A percentile compares a stretch with the other conserved stretches of the same genome.
These are phyloP conservation scores for Tolypocladium cylindrosporum DNA, from an alignment of 2,329 filamentous ascomycete genomes.

Conservation along the genomic window DNA sequence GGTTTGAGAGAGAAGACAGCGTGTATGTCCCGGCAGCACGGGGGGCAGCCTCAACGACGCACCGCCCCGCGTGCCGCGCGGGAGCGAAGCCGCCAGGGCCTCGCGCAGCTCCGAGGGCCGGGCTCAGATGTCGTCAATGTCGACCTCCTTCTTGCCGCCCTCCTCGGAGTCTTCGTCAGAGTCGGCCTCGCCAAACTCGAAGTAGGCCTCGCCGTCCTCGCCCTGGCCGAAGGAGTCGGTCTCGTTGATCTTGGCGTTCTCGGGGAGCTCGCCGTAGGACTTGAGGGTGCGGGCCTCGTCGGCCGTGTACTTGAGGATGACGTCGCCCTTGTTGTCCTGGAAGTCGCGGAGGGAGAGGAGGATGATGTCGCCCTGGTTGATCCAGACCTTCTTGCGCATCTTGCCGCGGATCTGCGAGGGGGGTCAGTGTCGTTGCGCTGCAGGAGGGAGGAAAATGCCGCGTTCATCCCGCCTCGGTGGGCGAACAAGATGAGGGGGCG, in stretches of 20 bases:
- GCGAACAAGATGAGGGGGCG: neutral
- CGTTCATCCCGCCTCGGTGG: neutral
- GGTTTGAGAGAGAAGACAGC: conserved; percentile 59
- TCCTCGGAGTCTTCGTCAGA: conserved; percentile 43
- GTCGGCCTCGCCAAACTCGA: conserved; percentile 97
- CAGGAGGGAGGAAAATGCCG: neutral
- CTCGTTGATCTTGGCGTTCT: conserved; percentile 99
- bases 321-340: conserved; percentile 92
- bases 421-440: neutral
- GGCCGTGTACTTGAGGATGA: conserved; percentile 91
- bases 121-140: conserved; percentile 87
- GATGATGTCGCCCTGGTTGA: conserved; percentile 96
- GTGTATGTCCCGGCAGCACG: conserved; percentile 20
- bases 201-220: conserved; percentile 90
- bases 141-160: conserved; percentile 65
- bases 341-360: conserved; percentile 82
- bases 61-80: neutral
- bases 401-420: conserved; percentile 59
- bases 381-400: conserved; percentile 99
- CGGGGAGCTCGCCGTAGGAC: conserved; percentile 93
- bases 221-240: conserved; percentile 89
- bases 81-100: neutral
- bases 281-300: conserved; percentile 94
- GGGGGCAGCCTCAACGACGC: neutral
- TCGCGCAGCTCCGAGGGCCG: neutral